Conservation (phyloP, 2,329 filamentous ascomycete genomes). For the Cordyceps pruinosa region DNA sequence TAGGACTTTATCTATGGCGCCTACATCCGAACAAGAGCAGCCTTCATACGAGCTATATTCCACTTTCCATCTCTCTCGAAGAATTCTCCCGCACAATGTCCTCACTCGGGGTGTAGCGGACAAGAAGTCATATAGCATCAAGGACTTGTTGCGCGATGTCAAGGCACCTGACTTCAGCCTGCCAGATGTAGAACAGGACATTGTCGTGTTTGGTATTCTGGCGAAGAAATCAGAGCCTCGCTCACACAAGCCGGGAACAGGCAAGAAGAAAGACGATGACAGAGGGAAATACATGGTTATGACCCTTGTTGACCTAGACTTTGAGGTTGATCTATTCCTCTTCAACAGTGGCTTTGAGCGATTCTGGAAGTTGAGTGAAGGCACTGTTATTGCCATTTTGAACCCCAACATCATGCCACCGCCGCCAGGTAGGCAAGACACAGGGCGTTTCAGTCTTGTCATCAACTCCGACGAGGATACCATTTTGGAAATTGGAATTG, state of each 20-base stretch:
- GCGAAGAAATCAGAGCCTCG: slow-evolving; percentile 82
- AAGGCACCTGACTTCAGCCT: slow-evolving; percentile 77
- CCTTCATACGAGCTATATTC: slow-evolving; percentile 80
- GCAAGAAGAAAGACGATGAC: slow-evolving; percentile 43
- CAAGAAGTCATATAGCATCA: slow-evolving; percentile 71
- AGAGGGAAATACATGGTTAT: slow-evolving; percentile 89
- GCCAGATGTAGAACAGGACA: slow-evolving; percentile 77
- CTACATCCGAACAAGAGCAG: slow-evolving; percentile 21
- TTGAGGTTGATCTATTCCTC: slow-evolving; percentile 84
- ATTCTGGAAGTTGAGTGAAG: slow-evolving; percentile 89
- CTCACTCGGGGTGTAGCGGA: slow-evolving; percentile 70
- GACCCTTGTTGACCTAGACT: slow-evolving; percentile 79
- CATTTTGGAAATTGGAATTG: slow-evolving; percentile 78
- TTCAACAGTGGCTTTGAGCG: slow-evolving; percentile 86
- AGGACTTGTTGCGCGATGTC: slow-evolving; percentile 72
- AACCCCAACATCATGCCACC: slow-evolving; percentile 91
- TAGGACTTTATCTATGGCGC: slow-evolving; percentile 14
- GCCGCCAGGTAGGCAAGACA: slow-evolving; percentile 64
- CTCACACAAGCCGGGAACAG: slow-evolving; percentile 42
- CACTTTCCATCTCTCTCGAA: slow-evolving; percentile 71
- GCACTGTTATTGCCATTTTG: slow-evolving; percentile 86
- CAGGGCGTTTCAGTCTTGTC: slow-evolving; percentile 77
- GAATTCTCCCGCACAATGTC: slow-evolving; percentile 74
- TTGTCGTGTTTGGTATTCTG: slow-evolving; percentile 82
- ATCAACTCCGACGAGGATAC: slow-evolving; percentile 82